Evolutionary conservation across 805 yeast genomes (phyloP).

Genomic region (Metschnikowia kunwiensis): DNA sequence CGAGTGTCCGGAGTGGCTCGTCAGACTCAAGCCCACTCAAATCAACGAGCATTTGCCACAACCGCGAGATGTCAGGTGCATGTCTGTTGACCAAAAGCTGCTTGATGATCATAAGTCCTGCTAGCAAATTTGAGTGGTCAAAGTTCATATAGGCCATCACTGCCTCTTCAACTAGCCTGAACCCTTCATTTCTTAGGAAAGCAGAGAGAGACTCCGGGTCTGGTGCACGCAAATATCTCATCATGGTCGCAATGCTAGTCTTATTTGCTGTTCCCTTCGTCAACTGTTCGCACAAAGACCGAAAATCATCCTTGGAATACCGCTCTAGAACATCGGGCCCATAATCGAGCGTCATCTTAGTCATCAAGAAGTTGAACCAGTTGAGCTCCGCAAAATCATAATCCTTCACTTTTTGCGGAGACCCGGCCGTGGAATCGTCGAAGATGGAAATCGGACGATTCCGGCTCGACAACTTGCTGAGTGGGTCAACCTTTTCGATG

Average conservation of each 20-base stretch:
- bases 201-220: constrained; percentile 16
- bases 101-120: constrained; percentile 36
- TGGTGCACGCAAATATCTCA: constrained; percentile 19
- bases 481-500: constrained; percentile 43
- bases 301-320: constrained; percentile 17
- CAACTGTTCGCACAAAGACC: constrained; percentile 16
- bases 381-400: constrained; percentile 34
- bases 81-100: constrained; percentile 32
- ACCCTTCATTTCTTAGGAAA: constrained; percentile 20
- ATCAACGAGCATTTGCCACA: constrained; percentile 27
- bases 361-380: constrained; percentile 41
- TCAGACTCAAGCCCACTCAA: constrained; percentile 15
- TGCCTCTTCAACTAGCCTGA: constrained; percentile 15
- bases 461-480: constrained; percentile 31
- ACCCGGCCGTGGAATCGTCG: constrained; percentile 35
- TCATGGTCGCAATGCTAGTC: constrained; percentile 16
- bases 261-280: constrained; percentile 6
- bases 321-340: constrained; percentile 16
- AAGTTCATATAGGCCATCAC: constrained; percentile 21
- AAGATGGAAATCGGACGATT: constrained; percentile 39
- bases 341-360: constrained; percentile 19
- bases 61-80: constrained; percentile 17
- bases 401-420: constrained; percentile 33
- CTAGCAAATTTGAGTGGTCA: constrained; percentile 17
- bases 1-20: constrained; percentile 20